Conservation (phyloP, 129 eudicot genomes). For the Lonicera japonica region DNA sequence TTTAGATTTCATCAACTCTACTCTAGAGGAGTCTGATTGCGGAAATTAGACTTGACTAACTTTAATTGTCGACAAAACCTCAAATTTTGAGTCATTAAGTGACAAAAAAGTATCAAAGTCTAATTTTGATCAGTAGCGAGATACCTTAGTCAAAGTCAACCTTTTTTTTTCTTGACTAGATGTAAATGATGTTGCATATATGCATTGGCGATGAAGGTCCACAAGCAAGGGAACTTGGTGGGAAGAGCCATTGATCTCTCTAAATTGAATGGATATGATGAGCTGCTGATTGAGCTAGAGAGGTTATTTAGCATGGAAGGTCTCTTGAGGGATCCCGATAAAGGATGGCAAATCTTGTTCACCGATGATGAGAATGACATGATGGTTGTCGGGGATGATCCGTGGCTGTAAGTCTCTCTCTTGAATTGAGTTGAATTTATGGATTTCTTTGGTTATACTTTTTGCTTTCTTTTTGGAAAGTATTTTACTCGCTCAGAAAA, state of each 20-base stretch:
- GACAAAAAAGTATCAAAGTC: too few species aligned
- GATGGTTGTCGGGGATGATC: slow-evolving; percentile 96
- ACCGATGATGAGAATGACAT: slow-evolving; percentile 88
- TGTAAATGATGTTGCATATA: not conserved
- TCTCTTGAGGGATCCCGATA: slow-evolving; percentile 45
- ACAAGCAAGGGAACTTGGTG: slow-evolving; percentile 89
- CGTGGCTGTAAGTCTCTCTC: slow-evolving; percentile 71
- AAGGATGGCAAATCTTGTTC: slow-evolving; percentile 76
- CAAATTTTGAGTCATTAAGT: too few species aligned
- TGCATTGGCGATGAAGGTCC: slow-evolving; percentile 45
- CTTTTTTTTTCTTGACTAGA: not conserved
- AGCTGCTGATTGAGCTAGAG: slow-evolving; percentile 70
- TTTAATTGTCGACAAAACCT: too few species aligned
- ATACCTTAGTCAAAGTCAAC: too few species aligned
- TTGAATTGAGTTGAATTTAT: not conserved
- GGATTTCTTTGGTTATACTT: not conserved
- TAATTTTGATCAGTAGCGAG: too few species aligned
- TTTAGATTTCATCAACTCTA: too few species aligned
- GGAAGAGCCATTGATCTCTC: slow-evolving; percentile 89
- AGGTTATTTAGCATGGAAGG: slow-evolving; percentile 81
- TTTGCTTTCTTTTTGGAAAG: not conserved
- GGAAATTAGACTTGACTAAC: too few species aligned
- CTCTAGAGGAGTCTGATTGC: too few species aligned
- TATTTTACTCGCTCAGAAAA: too few species aligned
- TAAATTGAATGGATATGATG: slow-evolving; percentile 53